Percentiles rank a stretch among this genome's conserved stretches.
These are phyloP conservation scores for Microcera coccophila DNA, from an alignment of 2,329 filamentous ascomycete genomes.

Conservation along the genomic window DNA sequence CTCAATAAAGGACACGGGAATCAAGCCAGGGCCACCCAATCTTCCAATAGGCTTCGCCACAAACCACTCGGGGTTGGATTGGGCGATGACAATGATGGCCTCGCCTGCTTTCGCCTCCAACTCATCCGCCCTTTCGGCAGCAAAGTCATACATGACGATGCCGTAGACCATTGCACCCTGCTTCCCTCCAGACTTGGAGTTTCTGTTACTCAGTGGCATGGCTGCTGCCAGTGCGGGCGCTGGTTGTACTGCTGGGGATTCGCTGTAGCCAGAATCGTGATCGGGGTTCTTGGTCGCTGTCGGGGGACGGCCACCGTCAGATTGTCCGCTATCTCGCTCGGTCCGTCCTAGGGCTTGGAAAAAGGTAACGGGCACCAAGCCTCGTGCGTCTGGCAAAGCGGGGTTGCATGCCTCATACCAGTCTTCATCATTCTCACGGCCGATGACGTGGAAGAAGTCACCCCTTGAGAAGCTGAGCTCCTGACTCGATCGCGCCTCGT, in stretches of 20 bases:
- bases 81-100: conserved; percentile 96
- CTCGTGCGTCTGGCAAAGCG: conserved; percentile 76
- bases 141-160: conserved; percentile 94
- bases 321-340: conserved; percentile 80
- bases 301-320: conserved; percentile 49
- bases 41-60: conserved; percentile 98
- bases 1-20: conserved; percentile 95
- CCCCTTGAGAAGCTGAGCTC: conserved; percentile 90
- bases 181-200: conserved; percentile 50
- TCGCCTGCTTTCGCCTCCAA: conserved; percentile 92
- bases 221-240: conserved; percentile 12
- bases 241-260: conserved; percentile 31
- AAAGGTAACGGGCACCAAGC: conserved; percentile 88
- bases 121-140: conserved; percentile 92
- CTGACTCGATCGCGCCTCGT: conserved; percentile 70
- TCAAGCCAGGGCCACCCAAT: conserved; percentile 89
- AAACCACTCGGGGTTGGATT: conserved; percentile 98
- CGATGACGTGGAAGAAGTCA: conserved; percentile 97
- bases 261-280: conserved; percentile 82
- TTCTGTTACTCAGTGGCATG: conserved; percentile 40
- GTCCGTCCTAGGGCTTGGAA: conserved; percentile 92
- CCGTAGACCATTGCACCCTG: conserved; percentile 89
- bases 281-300: conserved; percentile 59
- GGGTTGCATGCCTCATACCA: conserved; percentile 99
- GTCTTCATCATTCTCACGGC: conserved; percentile 86